Base-by-base conservation (phyloP, 1,284 basidiomycete species). In the Papiliotrema fonsecae region DNA sequence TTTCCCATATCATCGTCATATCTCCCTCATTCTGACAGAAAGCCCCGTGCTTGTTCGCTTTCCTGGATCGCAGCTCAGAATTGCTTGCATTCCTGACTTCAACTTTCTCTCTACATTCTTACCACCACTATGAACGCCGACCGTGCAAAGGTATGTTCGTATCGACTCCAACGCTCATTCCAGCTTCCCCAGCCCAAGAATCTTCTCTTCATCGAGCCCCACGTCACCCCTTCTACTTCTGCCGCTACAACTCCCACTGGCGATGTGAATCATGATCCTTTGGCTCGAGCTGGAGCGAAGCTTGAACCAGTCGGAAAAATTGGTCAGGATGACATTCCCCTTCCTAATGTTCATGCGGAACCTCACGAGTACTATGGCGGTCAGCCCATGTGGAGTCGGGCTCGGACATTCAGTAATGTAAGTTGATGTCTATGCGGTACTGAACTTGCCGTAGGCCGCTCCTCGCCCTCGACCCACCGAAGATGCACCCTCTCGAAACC, bases 401-500 rank as follows among this genome's bases (percentile, higher is more conserved):
- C 85, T 22, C 78, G 89, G 60, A 92, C 89, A 1, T 92, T 90
- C 72, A 89, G 87, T 59, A 82, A 82, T 53, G 88, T 89, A 73
- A 62, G 78, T 73, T 1, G 24, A 35, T 14, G 13, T n/a, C n/a
- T n/a, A n/a, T n/a, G n/a, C n/a, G n/a, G n/a, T n/a, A n/a, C n/a
- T n/a, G n/a, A n/a, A n/a, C n/a, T n/a, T n/a, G n/a, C n/a, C n/a
- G n/a, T n/a, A n/a, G n/a, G n/a, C n/a, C n/a, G n/a, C n/a, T n/a
- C n/a, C n/a, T n/a, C n/a, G n/a, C n/a, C n/a, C n/a, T n/a, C n/a
- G n/a, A n/a, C n/a, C n/a, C n/a, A n/a, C n/a, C n/a, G n/a, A n/a
- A n/a, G n/a, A n/a, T n/a, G n/a, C n/a, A n/a, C n/a, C n/a, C n/a
- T 74, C 75, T 42, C 79, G 86, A 34, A 77, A 82, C 41, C 81